Evolutionary conservation across 768 basidiomycete genomes (phyloP), one percentile per base, ranked within the genome.

Genomic region (Lentinula guzmanii): DNA sequence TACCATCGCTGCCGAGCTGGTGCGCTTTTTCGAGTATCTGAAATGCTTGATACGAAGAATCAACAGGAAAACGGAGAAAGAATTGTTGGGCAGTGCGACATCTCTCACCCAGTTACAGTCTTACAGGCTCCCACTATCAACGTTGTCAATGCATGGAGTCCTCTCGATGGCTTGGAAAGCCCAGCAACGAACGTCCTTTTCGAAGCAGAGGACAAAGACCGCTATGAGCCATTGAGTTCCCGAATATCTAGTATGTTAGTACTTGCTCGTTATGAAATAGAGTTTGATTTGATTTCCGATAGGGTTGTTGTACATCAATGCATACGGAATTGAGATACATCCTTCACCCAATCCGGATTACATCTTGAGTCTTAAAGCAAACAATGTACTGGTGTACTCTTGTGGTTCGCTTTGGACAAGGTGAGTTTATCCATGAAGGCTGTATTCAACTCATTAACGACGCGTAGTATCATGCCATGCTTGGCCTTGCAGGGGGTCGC

Each of bases 351-450:
- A 95, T 70, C 83, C 86, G 1, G 91, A 90, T 46, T 93, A 87
- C 68, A 69, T 98, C 54, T 72, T 82, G 11, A 81, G 82, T 56
- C 75, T 96, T 9, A 72, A 74, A 3, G 74, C 79, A 34, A 82
- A 82, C 60, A 84, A 90, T 64, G 76, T 89, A 2, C 76, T 98
- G 33, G 86, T 98, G 2, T 97, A 96, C 70, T 95, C 93, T 3
- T 95, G 94, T 69, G 95, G 95, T 5, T 96, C 94, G 1, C 76
- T 98, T 7, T 98, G 93, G 93, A 98, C 95, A 13, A 93, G 91
- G 92, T 87, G 58, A 52, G 24, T 6, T 34, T 5, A 10, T 31
- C 53, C 31, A 34, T 21, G 1, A 10, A 9, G 51, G 31, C 13
- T 28, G 2, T 31, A 10, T 16, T 42, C 4, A 3, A 13, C 21